These are phyloP conservation scores for Capillidium heterosporum DNA, from an alignment of 371 early-diverging fungal species.

Conservation along the genomic window DNA sequence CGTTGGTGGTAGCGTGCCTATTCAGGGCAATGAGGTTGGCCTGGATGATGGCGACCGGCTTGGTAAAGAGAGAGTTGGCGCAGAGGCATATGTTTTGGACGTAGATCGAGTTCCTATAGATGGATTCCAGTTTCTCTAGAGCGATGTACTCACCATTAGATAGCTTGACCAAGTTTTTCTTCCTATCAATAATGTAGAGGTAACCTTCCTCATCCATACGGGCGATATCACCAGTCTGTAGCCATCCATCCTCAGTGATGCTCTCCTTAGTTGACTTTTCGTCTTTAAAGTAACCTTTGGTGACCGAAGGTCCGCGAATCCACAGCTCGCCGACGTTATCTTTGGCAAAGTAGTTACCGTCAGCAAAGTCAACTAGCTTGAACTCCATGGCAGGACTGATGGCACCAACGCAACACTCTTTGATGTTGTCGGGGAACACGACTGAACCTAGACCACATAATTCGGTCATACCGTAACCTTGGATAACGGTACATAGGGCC, in stretches of 20 bases:
- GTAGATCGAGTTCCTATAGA: conserved; percentile 59
- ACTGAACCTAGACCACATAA: conserved; percentile 41
- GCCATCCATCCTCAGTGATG: conserved; percentile 74
- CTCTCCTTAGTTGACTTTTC: conserved; percentile 53
- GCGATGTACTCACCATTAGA: conserved; percentile 95
- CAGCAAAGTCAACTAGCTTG: conserved; percentile 78
- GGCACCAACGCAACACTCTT: conserved; percentile 53
- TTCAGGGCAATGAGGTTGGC: conserved; percentile 17
- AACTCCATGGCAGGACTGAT: conserved; percentile 68
- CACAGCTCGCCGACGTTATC: conserved; percentile 73
- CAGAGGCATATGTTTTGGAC: conserved; percentile 74
- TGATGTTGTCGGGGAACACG: conserved; percentile 33
- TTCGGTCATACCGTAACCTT: conserved; percentile 75
- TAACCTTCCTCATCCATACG: conserved; percentile 52
- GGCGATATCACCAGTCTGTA: conserved; percentile 90
- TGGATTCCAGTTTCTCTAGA: conserved; percentile 90
- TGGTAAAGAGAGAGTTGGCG: conserved; percentile 48
- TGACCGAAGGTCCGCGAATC: conserved; percentile 63
- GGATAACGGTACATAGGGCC: conserved; percentile 67
- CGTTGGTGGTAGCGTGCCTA: conserved; percentile 14
- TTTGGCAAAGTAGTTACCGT: conserved; percentile 47
- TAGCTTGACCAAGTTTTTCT: conserved; percentile 76
- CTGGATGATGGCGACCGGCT: conserved; percentile 37
- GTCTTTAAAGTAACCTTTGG: conserved; percentile 62
- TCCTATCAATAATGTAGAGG: conserved; percentile 62